Evolutionary conservation across 1,284 basidiomycete genomes (phyloP).

Genomic region (Cutaneotrichosporon cutaneum): DNA sequence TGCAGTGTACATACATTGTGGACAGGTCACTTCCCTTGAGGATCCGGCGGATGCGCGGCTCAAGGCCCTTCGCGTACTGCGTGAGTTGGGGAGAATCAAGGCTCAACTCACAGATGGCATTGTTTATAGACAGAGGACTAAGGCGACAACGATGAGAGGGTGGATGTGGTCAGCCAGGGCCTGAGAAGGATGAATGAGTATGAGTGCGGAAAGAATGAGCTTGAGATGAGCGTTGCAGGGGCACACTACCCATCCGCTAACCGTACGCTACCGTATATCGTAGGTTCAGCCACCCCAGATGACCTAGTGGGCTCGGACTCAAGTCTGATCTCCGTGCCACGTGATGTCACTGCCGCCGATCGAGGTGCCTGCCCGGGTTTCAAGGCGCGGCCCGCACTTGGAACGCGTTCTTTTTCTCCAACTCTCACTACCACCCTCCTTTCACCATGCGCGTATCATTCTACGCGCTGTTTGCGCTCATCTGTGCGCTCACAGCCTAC

Average conservation of each 20-base stretch:
- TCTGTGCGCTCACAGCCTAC: slow-evolving; percentile 11
- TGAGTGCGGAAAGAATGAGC: not conserved
- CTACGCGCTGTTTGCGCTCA: slow-evolving; percentile 18
- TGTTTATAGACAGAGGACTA: not conserved
- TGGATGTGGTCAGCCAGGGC: not conserved
- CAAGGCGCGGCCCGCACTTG: not conserved
- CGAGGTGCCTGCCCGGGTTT: not conserved
- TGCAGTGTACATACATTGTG: slow-evolving; percentile 32
- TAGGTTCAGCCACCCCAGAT: not conserved
- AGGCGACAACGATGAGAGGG: not conserved
- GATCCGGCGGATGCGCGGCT: slow-evolving; percentile 38
- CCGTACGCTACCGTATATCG: no score
- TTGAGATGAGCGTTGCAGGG: not conserved
- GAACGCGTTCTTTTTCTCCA: not conserved
- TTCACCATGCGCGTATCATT: slow-evolving; percentile 18
- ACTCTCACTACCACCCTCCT: not conserved
- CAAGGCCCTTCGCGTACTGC: slow-evolving; percentile 33
- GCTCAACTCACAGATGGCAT: slow-evolving; percentile 7
- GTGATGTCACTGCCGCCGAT: not conserved
- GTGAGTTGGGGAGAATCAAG: not conserved
- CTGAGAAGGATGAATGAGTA: not conserved
- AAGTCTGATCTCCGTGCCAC: not conserved
- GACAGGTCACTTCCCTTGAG: slow-evolving; percentile 37
- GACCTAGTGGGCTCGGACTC: no score
- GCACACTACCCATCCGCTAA: not conserved